A percentile compares a stretch with the other conserved stretches of the same genome.
Evolutionary conservation across 805 yeast species (phyloP).

Genomic region (Sugiyamaella boreocaroliniensis): DNA sequence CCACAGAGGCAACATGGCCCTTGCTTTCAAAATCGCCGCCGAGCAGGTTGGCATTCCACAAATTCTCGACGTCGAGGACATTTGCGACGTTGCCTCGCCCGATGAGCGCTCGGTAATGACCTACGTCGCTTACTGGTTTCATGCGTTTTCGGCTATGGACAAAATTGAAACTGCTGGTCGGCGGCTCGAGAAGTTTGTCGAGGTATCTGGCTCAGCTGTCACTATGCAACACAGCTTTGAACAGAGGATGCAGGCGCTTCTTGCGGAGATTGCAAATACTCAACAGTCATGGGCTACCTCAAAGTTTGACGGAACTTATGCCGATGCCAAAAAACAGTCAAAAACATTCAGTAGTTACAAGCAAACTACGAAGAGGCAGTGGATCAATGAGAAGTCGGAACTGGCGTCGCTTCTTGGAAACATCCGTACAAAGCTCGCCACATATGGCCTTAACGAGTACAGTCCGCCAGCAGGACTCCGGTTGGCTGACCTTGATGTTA

Average conservation of each 20-base stretch:
- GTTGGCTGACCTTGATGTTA: slow-evolving; percentile 26
- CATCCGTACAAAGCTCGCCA: slow-evolving; percentile 33
- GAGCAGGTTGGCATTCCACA: slow-evolving; percentile 43
- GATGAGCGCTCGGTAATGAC: slow-evolving; percentile 58
- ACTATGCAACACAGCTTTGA: slow-evolving; percentile 32
- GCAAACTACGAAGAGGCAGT: slow-evolving; percentile 28
- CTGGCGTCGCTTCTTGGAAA: slow-evolving; percentile 32
- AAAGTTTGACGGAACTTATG: slow-evolving; percentile 22
- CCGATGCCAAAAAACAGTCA: slow-evolving; percentile 26
- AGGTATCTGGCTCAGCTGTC: slow-evolving; percentile 27
- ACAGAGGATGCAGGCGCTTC: slow-evolving; percentile 25
- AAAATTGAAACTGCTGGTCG: slow-evolving; percentile 35
- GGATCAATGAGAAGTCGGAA: slow-evolving; percentile 35
- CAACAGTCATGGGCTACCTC: slow-evolving; percentile 26
- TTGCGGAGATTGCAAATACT: slow-evolving; percentile 21
- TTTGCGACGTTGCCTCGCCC: slow-evolving; percentile 39
- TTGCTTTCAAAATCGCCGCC: slow-evolving; percentile 40
- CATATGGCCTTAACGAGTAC: slow-evolving; percentile 31
- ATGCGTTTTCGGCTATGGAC: slow-evolving; percentile 36
- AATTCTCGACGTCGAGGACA: slow-evolving; percentile 50
- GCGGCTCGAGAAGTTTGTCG: slow-evolving; percentile 33
- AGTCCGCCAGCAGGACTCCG: slow-evolving; percentile 30
- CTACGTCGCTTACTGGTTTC: slow-evolving; percentile 55
- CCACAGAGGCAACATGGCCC: slow-evolving; percentile 29
- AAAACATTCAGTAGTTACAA: slow-evolving; percentile 26